Evolutionary conservation across 2,329 filamentous ascomycete species (phyloP), one percentile per base, ranked within the genome.

Genomic region (Aspergillus fructus): DNA sequence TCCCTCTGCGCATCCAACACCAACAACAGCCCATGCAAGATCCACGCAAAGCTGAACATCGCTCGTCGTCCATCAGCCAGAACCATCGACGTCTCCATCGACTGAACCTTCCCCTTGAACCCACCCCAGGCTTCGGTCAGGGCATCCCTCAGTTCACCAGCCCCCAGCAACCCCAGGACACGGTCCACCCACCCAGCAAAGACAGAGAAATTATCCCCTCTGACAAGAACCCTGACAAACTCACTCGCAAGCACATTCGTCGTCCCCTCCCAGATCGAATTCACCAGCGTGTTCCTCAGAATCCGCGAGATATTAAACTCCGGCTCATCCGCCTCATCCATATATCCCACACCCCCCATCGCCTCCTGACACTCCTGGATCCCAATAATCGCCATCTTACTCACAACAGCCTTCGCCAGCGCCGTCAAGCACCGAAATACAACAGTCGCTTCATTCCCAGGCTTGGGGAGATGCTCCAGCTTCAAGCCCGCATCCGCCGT

Each of bases 261-360:
- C 0, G 89, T 91, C 1, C 88, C 87, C 70, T 89, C 87, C 86
- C 87, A 89, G 49, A 91, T 88, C 2, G 72, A 71, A 49, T 77
- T 74, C 1, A 81, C 79, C 7, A 78, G 74, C 2, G 81, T 83
- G 64, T 91, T 88, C 7, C 89, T 81, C 64, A 85, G 85, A 1
- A 90, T 75, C 6, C 86, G 80, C 0, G 87, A 81, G 3, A 91
- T 74, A 65, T 91, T 91, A 56, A 89, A 76, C 39, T 85, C 81
- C 49, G 86, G 84, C 57, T 85, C 83, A 58, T 75, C 70, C 7
- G 71, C 54, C 49, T 75, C 72, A 43, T 76, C 73, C 66, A 74
- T 71, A 54, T 75, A 76, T 1, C 73, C 73, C 1, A 75, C 72
- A 8, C 74, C 74, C 3, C 72, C 72, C 64, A 74, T 67, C 5